Evolutionary conservation across 1,139 yeast species (phyloP).

Genomic region (Geotrichum siamense): DNA sequence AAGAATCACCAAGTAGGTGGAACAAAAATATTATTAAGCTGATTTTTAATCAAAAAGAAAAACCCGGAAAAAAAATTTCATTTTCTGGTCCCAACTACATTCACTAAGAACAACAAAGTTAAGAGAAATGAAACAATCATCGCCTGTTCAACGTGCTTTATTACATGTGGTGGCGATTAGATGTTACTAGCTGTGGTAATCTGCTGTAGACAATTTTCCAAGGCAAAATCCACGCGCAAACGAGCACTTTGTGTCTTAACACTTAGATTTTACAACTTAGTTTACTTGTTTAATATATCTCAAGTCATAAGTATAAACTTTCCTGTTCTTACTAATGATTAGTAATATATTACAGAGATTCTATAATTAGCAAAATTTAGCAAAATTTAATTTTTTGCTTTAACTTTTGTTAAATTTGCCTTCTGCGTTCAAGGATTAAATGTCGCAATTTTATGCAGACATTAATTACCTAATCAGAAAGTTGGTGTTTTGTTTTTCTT

Average conservation of each 20-base stretch:
- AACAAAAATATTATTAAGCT: neutral
- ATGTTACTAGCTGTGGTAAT: neutral
- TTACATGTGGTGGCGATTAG: neutral
- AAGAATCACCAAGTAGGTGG: neutral
- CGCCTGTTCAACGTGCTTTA: no score
- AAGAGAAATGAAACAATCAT: neutral
- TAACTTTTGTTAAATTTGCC: no score
- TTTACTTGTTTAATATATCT: neutral
- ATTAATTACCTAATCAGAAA: no score
- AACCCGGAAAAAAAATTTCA: conserved; percentile 1
- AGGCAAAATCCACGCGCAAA: no score
- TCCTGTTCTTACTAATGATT: neutral
- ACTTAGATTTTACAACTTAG: no score
- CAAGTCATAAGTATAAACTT: neutral
- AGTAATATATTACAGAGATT: neutral
- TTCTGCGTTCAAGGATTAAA: no score
- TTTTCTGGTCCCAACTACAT: neutral
- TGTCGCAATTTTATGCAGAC: neutral
- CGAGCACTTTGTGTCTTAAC: neutral
- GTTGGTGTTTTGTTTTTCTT: conserved; percentile 1
- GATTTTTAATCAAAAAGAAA: no score
- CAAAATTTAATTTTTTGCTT: no score
- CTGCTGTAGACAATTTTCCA: neutral
- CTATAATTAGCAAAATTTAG: no score
- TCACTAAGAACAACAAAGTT: neutral